A percentile compares a stretch with the other conserved stretches of the same genome.
phyloP scores from a whole-genome alignment of 106 monocot genomes.

The Posidonia australis region DNA sequence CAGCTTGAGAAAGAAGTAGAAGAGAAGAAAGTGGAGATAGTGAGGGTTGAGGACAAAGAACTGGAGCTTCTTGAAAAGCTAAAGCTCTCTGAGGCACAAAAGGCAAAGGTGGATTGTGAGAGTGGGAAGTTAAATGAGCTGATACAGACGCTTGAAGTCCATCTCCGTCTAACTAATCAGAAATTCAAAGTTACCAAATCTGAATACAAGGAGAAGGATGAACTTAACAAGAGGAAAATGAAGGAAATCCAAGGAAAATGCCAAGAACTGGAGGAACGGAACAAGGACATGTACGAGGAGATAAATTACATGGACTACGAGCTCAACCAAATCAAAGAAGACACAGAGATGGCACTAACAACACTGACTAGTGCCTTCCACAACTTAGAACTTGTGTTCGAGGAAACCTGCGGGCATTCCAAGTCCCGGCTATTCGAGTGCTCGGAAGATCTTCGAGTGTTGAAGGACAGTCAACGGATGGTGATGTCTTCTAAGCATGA shows the following conservation, averaged over 20 bases:
- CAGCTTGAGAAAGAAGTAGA: not conserved
- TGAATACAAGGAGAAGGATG: constrained; percentile 10
- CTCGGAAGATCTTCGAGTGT: not conserved
- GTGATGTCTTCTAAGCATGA: not conserved
- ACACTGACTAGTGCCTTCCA: not conserved
- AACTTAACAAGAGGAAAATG: constrained; percentile 5
- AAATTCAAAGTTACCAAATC: constrained; percentile 5
- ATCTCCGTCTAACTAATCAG: not conserved
- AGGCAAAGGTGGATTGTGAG: not conserved
- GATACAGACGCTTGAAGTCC: constrained; percentile 5
- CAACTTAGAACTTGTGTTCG: not conserved
- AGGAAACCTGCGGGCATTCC: not conserved
- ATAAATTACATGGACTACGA: constrained; percentile 3
- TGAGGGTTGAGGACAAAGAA: not conserved
- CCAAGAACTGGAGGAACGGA: not conserved
- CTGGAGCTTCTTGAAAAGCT: constrained; percentile 1
- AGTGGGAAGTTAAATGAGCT: not conserved
- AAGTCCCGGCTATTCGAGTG: not conserved
- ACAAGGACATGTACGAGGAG: not conserved
- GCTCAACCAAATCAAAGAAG: constrained; percentile 3
- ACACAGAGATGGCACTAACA: not conserved
- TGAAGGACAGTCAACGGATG: not conserved
- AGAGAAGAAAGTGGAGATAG: not conserved
- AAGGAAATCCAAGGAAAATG: constrained; percentile 5
- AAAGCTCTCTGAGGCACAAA: not conserved